A percentile compares a stretch with the other conserved stretches of the same genome.
These are phyloP conservation scores for Boletellus ananas DNA, from an alignment of 768 basidiomycete genomes.

Conservation along the genomic window DNA sequence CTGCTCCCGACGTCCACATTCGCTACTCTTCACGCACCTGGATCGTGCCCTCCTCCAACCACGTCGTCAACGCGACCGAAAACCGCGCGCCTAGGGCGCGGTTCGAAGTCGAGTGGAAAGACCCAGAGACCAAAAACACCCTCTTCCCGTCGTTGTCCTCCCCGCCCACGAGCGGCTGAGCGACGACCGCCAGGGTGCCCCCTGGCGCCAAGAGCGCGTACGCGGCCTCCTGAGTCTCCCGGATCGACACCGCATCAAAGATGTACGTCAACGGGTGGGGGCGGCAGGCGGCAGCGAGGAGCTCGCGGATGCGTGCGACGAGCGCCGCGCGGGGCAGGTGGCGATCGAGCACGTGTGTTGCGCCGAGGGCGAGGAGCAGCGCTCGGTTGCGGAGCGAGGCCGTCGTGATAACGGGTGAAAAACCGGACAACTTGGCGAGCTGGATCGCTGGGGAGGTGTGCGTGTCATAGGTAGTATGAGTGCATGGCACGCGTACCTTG, in stretches of 20 bases:
- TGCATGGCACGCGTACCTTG: constrained; percentile 18
- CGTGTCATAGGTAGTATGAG: too few species aligned
- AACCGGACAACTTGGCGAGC: constrained; percentile 31
- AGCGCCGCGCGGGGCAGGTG: constrained; percentile 13
- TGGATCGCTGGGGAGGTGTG: constrained; percentile 24
- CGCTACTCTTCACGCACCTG: constrained; percentile 5
- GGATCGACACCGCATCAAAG: constrained; percentile 30
- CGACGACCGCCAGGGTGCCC: constrained; percentile 24
- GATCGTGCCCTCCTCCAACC: constrained; percentile 17
- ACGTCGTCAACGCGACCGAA: constrained; percentile 7
- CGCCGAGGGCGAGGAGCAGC: constrained; percentile 32
- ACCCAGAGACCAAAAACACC: constrained; percentile 1
- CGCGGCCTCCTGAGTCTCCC: constrained; percentile 31
- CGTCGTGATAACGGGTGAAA: constrained; percentile 37
- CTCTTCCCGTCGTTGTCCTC: neutral
- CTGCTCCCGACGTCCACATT: too few species aligned
- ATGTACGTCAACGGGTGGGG: neutral
- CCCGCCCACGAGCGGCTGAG: neutral
- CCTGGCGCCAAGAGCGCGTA: constrained; percentile 29
- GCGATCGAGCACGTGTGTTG: constrained; percentile 36
- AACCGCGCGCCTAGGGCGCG: constrained; percentile 9
- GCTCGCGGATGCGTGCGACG: constrained; percentile 1
- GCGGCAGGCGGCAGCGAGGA: neutral
- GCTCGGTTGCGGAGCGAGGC: constrained; percentile 33
- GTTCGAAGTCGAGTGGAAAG: constrained; percentile 1